Conservation (phyloP, 2,329 filamentous ascomycete species). For the Aureobasidium sp. region DNA sequence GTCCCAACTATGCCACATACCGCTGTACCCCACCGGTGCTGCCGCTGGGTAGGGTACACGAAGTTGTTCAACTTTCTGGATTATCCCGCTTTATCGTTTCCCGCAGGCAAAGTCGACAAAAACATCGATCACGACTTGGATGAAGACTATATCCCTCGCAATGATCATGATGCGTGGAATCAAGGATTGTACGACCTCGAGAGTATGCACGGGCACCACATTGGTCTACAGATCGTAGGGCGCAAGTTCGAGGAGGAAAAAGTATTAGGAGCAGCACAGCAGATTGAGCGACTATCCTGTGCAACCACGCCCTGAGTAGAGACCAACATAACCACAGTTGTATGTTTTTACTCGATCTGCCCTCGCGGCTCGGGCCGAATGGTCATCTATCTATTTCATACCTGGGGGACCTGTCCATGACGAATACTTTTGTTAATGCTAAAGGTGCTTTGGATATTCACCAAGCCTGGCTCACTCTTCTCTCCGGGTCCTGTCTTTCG, state of each 20-base stretch:
- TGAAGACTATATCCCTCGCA: constrained; percentile 40
- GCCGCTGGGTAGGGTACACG: constrained; percentile 27
- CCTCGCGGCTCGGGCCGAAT: too few relatives aligned
- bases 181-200: constrained; percentile 59
- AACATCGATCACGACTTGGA: constrained; percentile 29
- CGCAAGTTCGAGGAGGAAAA: constrained; percentile 75
- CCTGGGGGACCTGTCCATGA: too few relatives aligned
- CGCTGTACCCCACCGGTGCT: constrained; percentile 41
- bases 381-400: too few relatives aligned
- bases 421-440: too few relatives aligned
- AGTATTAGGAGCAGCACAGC: constrained; percentile 69
- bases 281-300: constrained; percentile 51
- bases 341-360: too few relatives aligned
- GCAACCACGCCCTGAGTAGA: too few relatives aligned
- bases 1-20: constrained; percentile 56
- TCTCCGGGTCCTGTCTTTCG: not conserved
- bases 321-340: too few relatives aligned
- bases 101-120: constrained; percentile 43
- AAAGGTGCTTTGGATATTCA: too few relatives aligned
- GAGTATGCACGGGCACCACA: constrained; percentile 79
- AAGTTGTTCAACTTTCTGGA: constrained; percentile 38
- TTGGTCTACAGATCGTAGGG: constrained; percentile 74
- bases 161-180: constrained; percentile 48
- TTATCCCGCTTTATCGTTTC: constrained; percentile 52
- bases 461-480: too few relatives aligned